Base-by-base conservation (phyloP, 2,329 filamentous ascomycete species). In the Sclerotinia glacialis region DNA sequence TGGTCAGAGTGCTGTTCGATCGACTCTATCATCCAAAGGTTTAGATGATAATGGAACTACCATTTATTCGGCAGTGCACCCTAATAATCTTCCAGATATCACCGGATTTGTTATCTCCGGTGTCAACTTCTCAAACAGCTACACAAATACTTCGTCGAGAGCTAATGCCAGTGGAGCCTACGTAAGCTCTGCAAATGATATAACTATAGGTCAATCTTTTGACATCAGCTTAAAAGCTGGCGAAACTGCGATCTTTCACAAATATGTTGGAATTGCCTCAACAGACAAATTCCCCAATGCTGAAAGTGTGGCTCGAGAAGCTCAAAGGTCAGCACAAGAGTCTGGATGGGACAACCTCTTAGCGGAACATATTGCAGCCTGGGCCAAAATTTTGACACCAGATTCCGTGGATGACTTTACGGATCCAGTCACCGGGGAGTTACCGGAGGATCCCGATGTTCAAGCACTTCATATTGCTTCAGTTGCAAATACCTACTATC, bases 211-310 rank as follows among this genome's bases (percentile, higher is more conserved):
- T 1, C 87, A 90, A 71, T 81, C 83, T 9, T 82, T 86, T 53
- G 75, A 79, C 12, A 80, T 89, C 37, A 78, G 76, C 1, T 78
- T 91, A 8, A 78, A 77, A 40, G 81, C 82, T 3, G 83, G 84
- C 1, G 73, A 84, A 69, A 81, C 81, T 0, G 80, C 84, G 3
- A 83, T 80, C 1, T 77, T 91, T 55, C 84, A 82, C 56, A 92
- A 92, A 73, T 91, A 83, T 70, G 81, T 92, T 21, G 89, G 89
- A 37, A 83, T 82, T 59, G 89, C 89, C 5, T 90, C 89, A 1
- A 84, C 83, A 0, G 89, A 92, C 75, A 88, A 87, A 0, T 92
- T 91, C 72, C 68, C 78, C 0, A 78, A 88, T 69, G 84, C 89
- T 0, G 78, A 83, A 67, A 72, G 75, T 26, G 79, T 81, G 1